Evolutionary conservation across 257 asterid species (phyloP).

Genomic region (Euphrasia confusa): DNA sequence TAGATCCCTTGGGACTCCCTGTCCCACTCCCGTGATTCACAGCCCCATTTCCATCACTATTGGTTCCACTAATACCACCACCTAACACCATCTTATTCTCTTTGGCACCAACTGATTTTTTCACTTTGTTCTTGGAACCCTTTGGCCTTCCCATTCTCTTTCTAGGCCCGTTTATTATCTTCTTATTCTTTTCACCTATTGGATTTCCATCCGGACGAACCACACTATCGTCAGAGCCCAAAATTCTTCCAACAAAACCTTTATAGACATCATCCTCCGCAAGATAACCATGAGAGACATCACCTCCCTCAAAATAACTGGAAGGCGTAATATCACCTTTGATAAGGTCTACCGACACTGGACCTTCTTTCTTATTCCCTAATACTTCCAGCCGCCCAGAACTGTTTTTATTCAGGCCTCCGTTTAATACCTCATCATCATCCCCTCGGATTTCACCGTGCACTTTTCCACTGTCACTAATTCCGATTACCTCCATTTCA

Average conservation of each 20-base stretch:
- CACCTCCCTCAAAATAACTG: too few species aligned
- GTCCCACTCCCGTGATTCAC: neutral
- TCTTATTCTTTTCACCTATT: slow-evolving; percentile 22
- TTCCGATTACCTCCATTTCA: neutral
- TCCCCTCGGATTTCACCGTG: neutral
- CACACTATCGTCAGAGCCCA: too few species aligned
- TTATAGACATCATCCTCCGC: neutral
- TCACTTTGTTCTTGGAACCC: slow-evolving; percentile 26
- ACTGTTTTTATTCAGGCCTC: neutral
- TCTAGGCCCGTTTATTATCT: neutral
- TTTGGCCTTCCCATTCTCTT: slow-evolving; percentile 22
- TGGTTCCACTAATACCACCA: slow-evolving; percentile 1
- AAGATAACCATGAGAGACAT: neutral
- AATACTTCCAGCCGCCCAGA: neutral
- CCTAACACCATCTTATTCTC: neutral
- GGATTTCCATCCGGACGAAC: slow-evolving; percentile 7
- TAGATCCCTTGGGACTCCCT: slow-evolving; percentile 17
- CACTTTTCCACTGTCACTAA: neutral
- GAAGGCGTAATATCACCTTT: neutral
- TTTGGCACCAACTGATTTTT: neutral
- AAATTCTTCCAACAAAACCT: neutral
- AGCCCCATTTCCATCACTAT: slow-evolving; percentile 5
- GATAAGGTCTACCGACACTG: neutral
- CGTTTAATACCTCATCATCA: neutral
- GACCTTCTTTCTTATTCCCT: neutral